Evolutionary conservation across 2,329 filamentous ascomycete genomes (phyloP).

Genomic region (Claviceps arundinis): DNA sequence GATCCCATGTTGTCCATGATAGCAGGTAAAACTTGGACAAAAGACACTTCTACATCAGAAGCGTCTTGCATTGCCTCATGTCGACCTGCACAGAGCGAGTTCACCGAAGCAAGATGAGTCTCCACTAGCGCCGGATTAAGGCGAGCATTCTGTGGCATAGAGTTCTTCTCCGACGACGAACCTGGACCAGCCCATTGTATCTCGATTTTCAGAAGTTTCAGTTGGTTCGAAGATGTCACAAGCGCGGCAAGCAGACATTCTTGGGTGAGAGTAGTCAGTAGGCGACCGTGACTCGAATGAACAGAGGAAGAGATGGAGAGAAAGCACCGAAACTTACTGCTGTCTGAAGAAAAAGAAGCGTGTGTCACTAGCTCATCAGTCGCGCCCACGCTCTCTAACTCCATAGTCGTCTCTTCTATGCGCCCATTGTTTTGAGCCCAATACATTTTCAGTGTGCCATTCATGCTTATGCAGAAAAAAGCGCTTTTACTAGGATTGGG

Average conservation of each 20-base stretch:
- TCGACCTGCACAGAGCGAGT: constrained; percentile 38
- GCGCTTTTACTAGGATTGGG: constrained; percentile 58
- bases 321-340: constrained; percentile 35
- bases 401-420: constrained; percentile 59
- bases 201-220: constrained; percentile 60
- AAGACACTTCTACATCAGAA: constrained; percentile 52
- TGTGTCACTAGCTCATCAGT: constrained; percentile 70
- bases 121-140: constrained; percentile 41
- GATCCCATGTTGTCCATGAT: constrained; percentile 46
- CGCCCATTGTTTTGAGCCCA: constrained; percentile 63
- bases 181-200: constrained; percentile 57
- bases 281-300: background rate
- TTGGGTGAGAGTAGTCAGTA: constrained; percentile 12
- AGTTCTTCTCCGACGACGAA: constrained; percentile 39
- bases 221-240: constrained; percentile 55
- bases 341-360: constrained; percentile 62
- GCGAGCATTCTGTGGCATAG: constrained; percentile 29
- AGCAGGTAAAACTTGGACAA: constrained; percentile 59
- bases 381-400: constrained; percentile 59
- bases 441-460: constrained; percentile 60
- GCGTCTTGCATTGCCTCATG: constrained; percentile 31
- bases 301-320: background rate
- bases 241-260: constrained; percentile 49
- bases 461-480: constrained; percentile 62
- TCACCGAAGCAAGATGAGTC: constrained; percentile 42